Evolutionary conservation across 345 rosid species (phyloP).

Genomic region (Sisymbrium irio): DNA sequence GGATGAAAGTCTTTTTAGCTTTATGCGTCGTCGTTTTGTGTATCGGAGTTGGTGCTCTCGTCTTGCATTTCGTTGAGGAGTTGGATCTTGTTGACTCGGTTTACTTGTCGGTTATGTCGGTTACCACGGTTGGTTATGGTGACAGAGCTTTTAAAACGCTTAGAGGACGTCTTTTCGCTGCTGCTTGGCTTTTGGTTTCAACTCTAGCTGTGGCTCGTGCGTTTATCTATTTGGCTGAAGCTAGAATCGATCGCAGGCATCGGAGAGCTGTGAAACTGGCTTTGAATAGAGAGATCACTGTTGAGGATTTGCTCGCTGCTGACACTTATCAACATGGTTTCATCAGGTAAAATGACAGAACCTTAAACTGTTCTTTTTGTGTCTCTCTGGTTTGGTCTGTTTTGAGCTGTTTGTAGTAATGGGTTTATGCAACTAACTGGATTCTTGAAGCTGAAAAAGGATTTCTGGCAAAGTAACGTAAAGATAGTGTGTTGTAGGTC

Average conservation of each 20-base stretch:
- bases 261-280: slow-evolving; percentile 61
- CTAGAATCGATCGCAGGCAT: slow-evolving; percentile 63
- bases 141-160: slow-evolving; percentile 64
- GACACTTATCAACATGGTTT: slow-evolving; percentile 65
- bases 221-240: slow-evolving; percentile 66
- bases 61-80: slow-evolving; percentile 54
- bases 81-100: slow-evolving; percentile 58
- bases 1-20: slow-evolving; percentile 70
- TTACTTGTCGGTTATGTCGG: slow-evolving; percentile 79
- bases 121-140: slow-evolving; percentile 75
- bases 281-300: slow-evolving; percentile 59
- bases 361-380: no score
- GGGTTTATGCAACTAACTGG: not conserved
- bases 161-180: slow-evolving; percentile 64
- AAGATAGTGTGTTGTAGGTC: slow-evolving; percentile 3
- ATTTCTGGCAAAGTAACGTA: not conserved
- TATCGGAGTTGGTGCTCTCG: slow-evolving; percentile 52
- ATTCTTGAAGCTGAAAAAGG: not conserved
- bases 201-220: slow-evolving; percentile 77
- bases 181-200: slow-evolving; percentile 64
- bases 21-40: slow-evolving; percentile 64
- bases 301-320: slow-evolving; percentile 64
- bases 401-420: not conserved
- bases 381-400: not conserved
- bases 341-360: no score